Evolutionary conservation across 176 grass and related monocot species (phyloP).

Genomic region (Otatea glauca): DNA sequence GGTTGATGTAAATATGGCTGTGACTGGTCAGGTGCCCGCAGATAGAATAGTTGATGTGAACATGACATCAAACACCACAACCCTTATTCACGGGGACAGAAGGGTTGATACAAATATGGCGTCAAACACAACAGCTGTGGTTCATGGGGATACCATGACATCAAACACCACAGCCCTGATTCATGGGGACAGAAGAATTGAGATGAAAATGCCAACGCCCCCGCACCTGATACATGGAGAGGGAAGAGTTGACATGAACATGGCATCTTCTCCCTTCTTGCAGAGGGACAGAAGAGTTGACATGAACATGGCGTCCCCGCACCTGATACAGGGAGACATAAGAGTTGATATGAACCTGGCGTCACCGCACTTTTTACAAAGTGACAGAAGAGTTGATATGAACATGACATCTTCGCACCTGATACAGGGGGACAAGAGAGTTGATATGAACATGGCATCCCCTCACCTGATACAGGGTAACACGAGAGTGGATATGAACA

Average conservation of each 20-base stretch:
- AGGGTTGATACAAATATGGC: slow-evolving; percentile 46
- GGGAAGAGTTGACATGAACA: slow-evolving; percentile 61
- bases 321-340: slow-evolving; percentile 51
- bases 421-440: slow-evolving; percentile 47
- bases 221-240: slow-evolving; percentile 50
- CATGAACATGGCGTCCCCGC: slow-evolving; percentile 54
- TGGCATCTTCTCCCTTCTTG: slow-evolving; percentile 59
- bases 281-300: slow-evolving; percentile 59
- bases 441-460: slow-evolving; percentile 50
- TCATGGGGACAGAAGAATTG: slow-evolving; percentile 49
- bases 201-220: slow-evolving; percentile 35
- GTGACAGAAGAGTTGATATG: slow-evolving; percentile 61
- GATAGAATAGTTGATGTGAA: slow-evolving; percentile 63
- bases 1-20: slow-evolving; percentile 63
- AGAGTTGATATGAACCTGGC: slow-evolving; percentile 54
- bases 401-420: slow-evolving; percentile 52
- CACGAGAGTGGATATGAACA: slow-evolving; percentile 60
- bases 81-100: slow-evolving; percentile 52
- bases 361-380: slow-evolving; percentile 49
- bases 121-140: slow-evolving; percentile 33
- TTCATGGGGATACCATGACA: slow-evolving; percentile 51
- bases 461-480: slow-evolving; percentile 51
- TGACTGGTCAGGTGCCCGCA: slow-evolving; percentile 32
- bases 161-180: slow-evolving; percentile 39
- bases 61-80: slow-evolving; percentile 49